Base-by-base conservation (phyloP, 1,284 basidiomycete genomes). In the Moesziomyces parantarcticus region DNA sequence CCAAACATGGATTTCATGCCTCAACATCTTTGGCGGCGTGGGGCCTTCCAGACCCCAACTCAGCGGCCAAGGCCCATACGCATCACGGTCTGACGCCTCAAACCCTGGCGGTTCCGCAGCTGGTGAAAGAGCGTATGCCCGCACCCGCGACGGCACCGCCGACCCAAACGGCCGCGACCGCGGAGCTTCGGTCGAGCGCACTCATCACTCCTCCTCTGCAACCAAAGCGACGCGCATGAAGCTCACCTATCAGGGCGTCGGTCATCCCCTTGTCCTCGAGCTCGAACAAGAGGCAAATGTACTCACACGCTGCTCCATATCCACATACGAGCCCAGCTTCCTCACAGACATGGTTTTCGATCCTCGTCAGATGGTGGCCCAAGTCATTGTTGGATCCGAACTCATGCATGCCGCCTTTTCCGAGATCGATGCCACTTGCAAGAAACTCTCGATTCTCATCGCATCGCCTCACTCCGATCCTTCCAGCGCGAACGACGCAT, bases 1-100 rank as follows among this genome's bases (percentile, higher is more conserved):
- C 32, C 88, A 89, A 79, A 90, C 90, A 1, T 85, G 96, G 56
- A 88, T 96, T 58, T 93, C 95, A 77, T 94, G 92, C 77, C 87
- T 97, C 43, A 94, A 95, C 82, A 90, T 97, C 58, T 97, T 95
- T 78, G 94, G 94, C 13, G 92, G 92, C 7, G 92, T 92, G 2
- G 47, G 71, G 25, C 61, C 64, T 41, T 68, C 78, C 51, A 54
- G 70, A 10, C 70, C 70, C 0, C 64, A 64, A 11, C 14, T 13
- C 11, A n/a, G 20, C 21, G 32, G 29, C 11, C 32, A 10, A 2
- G 32, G 43, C n/a, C 55, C 51, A 18, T 21, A 57, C 18, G 22
- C 34, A 36, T 47, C 46, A n/a, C 63, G 63, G 1, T 14, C 48
- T 21, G 62, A 58, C 18, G 41, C 46, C 3, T 40, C 39, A 16